Evolutionary conservation across 2,329 filamentous ascomycete genomes (phyloP), one percentile per base, ranked within the genome.

Genomic region (Thielaviopsis euricoi): DNA sequence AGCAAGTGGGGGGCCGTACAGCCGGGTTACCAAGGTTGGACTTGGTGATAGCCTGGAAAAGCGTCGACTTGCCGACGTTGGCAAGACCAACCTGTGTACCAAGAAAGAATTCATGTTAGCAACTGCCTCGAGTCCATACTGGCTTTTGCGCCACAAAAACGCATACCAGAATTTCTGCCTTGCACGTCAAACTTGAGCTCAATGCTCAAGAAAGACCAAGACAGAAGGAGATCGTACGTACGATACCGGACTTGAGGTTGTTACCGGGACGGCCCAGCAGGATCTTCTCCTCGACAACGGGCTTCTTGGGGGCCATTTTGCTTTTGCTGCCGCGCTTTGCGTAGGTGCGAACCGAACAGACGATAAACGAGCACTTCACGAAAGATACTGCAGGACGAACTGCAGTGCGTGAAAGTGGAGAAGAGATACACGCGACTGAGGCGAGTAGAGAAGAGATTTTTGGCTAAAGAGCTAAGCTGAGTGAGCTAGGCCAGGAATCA

Each of bases 1-100:
- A 65, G 64, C 65, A 64, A 63, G 65, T 65, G 66, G 64, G 66
- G 50, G 61, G 57, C 79, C 82, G 73, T 79, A 88, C 85, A 77
- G 93, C 93, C 67, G 94, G 94, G 77, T 97, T 98, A 75, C 94
- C 93, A 68, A 98, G 85, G 64, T 83, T 83, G 74, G 86, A 95
- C 79, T 96, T 97, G 70, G 93, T 98, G 74, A 98, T 96, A 70
- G 93, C 89, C 79, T 98, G 94, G 82, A 98, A 98, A 67, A 98
- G 83, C 37, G 94, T 98, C 64, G 93, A 98, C 78, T 98, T 98
- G 73, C 93, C 93, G 66, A 98, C 94, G 74, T 98, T 98, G 73
- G 93, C 93, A 68, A 98, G 84, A 75, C 93, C 93, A 73, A 98
- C 89, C 89, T 95, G 68, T 43, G 50, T 19, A 10, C n/a, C 2